A percentile compares a stretch with the other conserved stretches of the same genome.
Conservation (phyloP, 768 basidiomycete genomes). For the Boletus reticulatus region DNA sequence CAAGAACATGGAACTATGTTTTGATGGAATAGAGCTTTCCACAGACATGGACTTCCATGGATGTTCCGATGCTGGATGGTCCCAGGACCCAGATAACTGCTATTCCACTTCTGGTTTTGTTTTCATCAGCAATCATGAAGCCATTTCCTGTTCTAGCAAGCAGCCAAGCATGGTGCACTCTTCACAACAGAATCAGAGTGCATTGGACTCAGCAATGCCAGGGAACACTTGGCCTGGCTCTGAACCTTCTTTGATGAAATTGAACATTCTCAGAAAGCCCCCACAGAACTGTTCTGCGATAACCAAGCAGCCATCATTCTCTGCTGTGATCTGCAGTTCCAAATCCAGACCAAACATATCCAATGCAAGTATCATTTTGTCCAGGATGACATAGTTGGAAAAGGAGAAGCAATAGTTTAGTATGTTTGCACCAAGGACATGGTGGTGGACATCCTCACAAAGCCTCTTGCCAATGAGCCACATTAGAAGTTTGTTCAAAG, state of each 20-base stretch:
- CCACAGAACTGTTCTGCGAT: too few species aligned
- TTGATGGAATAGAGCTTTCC: too few species aligned
- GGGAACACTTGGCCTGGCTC: background rate
- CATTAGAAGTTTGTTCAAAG: too few species aligned
- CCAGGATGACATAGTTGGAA: background rate
- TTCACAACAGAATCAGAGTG: too few species aligned
- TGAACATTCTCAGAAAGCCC: background rate
- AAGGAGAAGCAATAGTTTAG: background rate
- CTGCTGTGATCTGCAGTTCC: background rate
- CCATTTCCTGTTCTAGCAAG: background rate
- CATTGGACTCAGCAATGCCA: background rate
- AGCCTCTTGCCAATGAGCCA: background rate
- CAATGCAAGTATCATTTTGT: background rate
- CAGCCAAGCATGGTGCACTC: too few species aligned
- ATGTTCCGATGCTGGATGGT: background rate
- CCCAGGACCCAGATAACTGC: background rate
- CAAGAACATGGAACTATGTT: too few species aligned
- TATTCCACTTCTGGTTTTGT: background rate
- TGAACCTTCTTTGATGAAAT: background rate
- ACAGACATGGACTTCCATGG: constrained; percentile 1
- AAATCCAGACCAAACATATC: background rate
- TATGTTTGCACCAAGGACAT: background rate
- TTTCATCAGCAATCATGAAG: background rate
- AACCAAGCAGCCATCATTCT: background rate
- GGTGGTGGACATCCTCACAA: background rate